A percentile compares a stretch with the other conserved stretches of the same genome.
Conservation (phyloP, 1,284 basidiomycete genomes). For the Crepidotus sp. region DNA sequence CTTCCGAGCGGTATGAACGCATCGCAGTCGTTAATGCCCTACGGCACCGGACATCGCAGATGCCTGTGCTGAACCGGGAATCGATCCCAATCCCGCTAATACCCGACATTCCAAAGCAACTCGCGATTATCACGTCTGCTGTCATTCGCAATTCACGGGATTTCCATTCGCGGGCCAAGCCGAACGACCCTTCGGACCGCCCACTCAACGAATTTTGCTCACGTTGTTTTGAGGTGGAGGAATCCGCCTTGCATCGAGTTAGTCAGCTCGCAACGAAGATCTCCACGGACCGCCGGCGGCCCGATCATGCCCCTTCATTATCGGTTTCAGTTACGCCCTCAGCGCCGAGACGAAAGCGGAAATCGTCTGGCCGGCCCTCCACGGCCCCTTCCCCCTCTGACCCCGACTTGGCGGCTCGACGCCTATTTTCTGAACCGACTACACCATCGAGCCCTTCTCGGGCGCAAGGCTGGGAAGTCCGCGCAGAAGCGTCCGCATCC, state of each 20-base stretch:
- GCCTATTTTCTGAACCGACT: conserved; percentile 16
- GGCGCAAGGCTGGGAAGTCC: conserved; percentile 1
- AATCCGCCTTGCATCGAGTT: conserved; percentile 51
- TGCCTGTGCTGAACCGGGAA: conserved; percentile 55
- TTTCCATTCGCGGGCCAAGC: conserved; percentile 25
- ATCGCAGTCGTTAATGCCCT: conserved; percentile 46
- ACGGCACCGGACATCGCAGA: conserved; percentile 41
- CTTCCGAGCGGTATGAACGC: conserved; percentile 41
- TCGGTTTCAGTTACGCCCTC: conserved; percentile 9
- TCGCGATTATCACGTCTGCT: conserved; percentile 65
- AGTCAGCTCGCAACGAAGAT: conserved; percentile 44
- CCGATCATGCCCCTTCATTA: conserved; percentile 19
- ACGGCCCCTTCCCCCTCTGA: conserved; percentile 17
- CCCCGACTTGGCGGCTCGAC: conserved; percentile 4
- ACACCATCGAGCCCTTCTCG: conserved; percentile 18
- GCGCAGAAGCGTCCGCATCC: conserved; percentile 11
- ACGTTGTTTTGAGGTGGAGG: conserved; percentile 65
- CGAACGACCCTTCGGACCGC: conserved; percentile 23
- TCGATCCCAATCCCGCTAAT: conserved; percentile 61
- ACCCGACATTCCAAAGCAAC: conserved; percentile 62
- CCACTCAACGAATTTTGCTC: conserved; percentile 41
- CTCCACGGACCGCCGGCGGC: conserved; percentile 26
- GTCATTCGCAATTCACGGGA: conserved; percentile 52
- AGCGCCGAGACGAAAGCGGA: conserved; percentile 6
- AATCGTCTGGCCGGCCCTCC: conserved; percentile 14